Evolutionary conservation across 2,329 filamentous ascomycete species (phyloP).

Genomic region (Neonectria neomacrospora): DNA sequence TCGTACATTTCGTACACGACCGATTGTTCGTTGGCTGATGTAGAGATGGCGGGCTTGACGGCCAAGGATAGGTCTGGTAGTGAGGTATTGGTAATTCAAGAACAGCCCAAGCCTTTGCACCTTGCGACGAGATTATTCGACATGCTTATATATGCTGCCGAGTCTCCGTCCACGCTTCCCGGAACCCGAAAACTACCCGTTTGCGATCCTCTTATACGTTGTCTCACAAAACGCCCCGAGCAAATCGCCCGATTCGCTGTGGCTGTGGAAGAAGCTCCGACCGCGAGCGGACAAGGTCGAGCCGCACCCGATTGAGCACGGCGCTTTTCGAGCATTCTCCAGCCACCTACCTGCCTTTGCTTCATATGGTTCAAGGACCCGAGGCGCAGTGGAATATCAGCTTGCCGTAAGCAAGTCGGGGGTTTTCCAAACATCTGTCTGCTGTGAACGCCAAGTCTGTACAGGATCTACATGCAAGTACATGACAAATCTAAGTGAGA

Average conservation of each 20-base stretch:
- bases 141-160: constrained; percentile 14
- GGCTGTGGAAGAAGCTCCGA: constrained; percentile 2
- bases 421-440: not conserved
- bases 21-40: not conserved
- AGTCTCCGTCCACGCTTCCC: not conserved
- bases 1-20: constrained; percentile 48
- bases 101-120: not conserved
- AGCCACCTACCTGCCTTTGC: too few species aligned
- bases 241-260: not conserved
- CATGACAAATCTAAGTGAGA: not conserved
- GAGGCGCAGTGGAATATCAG: not conserved
- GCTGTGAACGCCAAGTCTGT: not conserved
- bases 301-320: not conserved
- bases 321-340: not conserved
- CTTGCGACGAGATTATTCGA: not conserved
- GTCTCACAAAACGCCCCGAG: constrained; percentile 1
- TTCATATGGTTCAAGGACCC: too few species aligned
- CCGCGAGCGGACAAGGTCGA: constrained; percentile 8
- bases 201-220: not conserved
- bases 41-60: not conserved
- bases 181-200: constrained; percentile 19
- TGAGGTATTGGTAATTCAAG: not conserved
- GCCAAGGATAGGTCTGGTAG: not conserved
- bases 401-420: not conserved
- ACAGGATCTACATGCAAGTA: not conserved